Percentiles rank a stretch among this genome's conserved stretches.
phyloP scores from a whole-genome alignment of 2,329 filamentous ascomycete genomes.

The Penicillium sp. region DNA sequence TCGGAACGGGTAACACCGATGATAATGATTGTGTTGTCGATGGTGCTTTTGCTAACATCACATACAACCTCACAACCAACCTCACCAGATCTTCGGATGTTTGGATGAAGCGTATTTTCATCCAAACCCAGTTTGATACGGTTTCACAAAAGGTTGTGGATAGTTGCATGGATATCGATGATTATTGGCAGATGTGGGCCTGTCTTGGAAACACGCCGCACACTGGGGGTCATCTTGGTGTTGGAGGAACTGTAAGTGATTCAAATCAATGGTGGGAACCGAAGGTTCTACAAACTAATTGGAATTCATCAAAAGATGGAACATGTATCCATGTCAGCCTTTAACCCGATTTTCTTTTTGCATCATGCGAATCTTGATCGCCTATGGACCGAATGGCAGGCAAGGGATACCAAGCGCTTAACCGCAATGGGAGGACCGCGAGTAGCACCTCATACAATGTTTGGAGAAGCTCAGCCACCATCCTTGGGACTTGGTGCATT shows the following conservation, averaged over 20 bases:
- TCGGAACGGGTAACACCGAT: neutral
- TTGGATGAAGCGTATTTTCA: neutral
- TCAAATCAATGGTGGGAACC: too few relatives aligned
- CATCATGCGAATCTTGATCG: neutral
- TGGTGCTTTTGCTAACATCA: slow-evolving; percentile 1
- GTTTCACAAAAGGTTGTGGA: neutral
- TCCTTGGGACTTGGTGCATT: neutral
- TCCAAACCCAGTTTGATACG: neutral
- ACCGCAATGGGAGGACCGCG: neutral
- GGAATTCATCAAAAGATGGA: too few relatives aligned
- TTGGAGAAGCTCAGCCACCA: neutral
- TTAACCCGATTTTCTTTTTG: neutral
- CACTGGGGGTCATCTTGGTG: neutral
- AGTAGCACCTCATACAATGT: neutral
- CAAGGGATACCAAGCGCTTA: neutral
- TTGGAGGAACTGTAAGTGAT: neutral
- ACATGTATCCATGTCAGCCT: neutral
- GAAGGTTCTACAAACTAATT: too few relatives aligned
- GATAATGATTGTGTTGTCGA: neutral
- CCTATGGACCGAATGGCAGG: neutral
- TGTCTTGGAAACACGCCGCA: neutral
- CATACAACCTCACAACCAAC: neutral
- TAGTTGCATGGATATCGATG: neutral
- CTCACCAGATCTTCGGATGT: neutral
- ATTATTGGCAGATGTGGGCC: slow-evolving; percentile 1